Conservation (phyloP, 768 basidiomycete genomes). For the Termitomyces sp. region DNA sequence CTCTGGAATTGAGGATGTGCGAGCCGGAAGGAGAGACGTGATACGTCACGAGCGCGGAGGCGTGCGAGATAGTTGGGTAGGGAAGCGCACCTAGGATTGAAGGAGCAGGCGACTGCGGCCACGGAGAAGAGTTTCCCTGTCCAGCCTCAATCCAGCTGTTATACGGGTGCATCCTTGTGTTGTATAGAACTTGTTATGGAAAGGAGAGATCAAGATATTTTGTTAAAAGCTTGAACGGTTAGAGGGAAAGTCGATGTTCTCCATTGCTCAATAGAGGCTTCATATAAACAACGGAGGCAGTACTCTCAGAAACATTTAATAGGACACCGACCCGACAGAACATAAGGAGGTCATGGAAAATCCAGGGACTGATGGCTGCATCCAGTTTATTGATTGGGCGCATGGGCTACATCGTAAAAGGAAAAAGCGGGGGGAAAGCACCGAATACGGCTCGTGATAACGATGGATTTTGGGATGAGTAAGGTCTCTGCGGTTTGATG, state of each 20-base stretch:
- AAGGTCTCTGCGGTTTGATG: not conserved
- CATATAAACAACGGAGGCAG: not conserved
- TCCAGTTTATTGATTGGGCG: not conserved
- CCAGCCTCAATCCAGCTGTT: slow-evolving; percentile 29
- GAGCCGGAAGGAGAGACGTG: slow-evolving; percentile 48
- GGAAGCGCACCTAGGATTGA: slow-evolving; percentile 65
- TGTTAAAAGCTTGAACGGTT: not conserved
- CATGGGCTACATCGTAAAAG: not conserved
- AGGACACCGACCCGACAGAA: not conserved
- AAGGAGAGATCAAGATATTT: not conserved
- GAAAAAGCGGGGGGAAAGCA: not conserved
- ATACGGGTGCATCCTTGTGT: slow-evolving; percentile 29
- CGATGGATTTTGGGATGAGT: not conserved
- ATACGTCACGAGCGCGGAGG: slow-evolving; percentile 32
- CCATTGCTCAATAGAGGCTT: not conserved
- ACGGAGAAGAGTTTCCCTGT: slow-evolving; percentile 20
- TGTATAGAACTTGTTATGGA: not conserved
- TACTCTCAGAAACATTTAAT: not conserved
- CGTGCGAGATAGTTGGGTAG: slow-evolving; percentile 33
- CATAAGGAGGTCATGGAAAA: not conserved
- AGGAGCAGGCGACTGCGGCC: slow-evolving; percentile 28
- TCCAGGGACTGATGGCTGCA: not conserved
- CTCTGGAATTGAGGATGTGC: slow-evolving; percentile 48
- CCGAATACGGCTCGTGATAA: not conserved
- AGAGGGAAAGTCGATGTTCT: not conserved